Evolutionary conservation across 768 basidiomycete genomes (phyloP), one percentile per base, ranked within the genome.

Genomic region (Pleurotus platypus): DNA sequence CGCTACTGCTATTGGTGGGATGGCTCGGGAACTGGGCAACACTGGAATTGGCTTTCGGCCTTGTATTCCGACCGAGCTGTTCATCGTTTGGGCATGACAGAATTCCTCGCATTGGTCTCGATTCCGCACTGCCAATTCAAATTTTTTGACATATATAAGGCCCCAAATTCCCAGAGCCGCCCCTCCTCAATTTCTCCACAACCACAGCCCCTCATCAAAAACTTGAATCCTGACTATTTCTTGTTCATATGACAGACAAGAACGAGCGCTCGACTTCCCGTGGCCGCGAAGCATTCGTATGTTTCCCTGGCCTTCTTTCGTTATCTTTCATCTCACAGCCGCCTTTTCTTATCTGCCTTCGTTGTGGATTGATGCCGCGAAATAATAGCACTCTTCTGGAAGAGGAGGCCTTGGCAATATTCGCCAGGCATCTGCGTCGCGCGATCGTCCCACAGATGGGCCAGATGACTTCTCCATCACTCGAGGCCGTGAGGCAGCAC

Each of bases 341-440:
- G 56, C 3, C 42, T 51, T 22, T 45, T 20, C 22, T 40, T 8
- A 39, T 35, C 20, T 24, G 30, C 30, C 30, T 35, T 35, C 30
- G 30, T 11, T 35, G 8, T 35, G 30, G 30, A 18, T 49, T 22
- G 30, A 35, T 35, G 9, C 30, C 30, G 30, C 3, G 30, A 11
- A 35, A 35, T 30, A 7, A 39, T 56, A 84, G 80, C 69, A 73
- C 37, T 85, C 85, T 3, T 78, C 84, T 35, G 89, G 89, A 5
- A 77, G 89, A 58, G 89, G 88, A 4, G 89, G 89, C 7, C 18
- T 75, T 4, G 88, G 88, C 15, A 90, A 90, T 69, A 85, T 90
- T 58, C 79, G 81, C 58, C 72, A 63, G 20, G 56, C 79, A 24
- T 79, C 83, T 27, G 54, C 42, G 1, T 81, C 83, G 5, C 74